Conservation (phyloP, 805 yeast species). For the Grigorovia transvaalensis region DNA sequence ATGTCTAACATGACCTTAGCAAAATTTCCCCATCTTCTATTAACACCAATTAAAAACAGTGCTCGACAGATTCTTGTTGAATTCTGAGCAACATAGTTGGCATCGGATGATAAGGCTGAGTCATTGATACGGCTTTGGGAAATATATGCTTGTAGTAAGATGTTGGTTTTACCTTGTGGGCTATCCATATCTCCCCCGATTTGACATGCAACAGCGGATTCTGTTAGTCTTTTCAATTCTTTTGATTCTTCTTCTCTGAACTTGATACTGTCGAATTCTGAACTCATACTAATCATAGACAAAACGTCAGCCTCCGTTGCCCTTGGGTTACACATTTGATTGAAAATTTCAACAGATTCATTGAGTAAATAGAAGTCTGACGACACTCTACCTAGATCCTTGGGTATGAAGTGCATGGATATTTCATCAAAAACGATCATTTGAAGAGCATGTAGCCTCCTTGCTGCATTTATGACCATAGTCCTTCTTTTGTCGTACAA, state of each 20-base stretch:
- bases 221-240: slow-evolving; percentile 57
- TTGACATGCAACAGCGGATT: slow-evolving; percentile 63
- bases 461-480: slow-evolving; percentile 71
- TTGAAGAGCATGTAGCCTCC: slow-evolving; percentile 72
- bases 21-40: slow-evolving; percentile 84
- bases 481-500: slow-evolving; percentile 62
- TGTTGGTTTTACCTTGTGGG: slow-evolving; percentile 77
- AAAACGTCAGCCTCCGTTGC: slow-evolving; percentile 90
- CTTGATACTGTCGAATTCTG: slow-evolving; percentile 85
- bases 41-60: slow-evolving; percentile 72
- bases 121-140: slow-evolving; percentile 65
- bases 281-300: slow-evolving; percentile 81
- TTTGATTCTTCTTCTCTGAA: slow-evolving; percentile 77
- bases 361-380: slow-evolving; percentile 84
- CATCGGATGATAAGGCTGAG: slow-evolving; percentile 75
- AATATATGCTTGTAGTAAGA: slow-evolving; percentile 77
- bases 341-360: slow-evolving; percentile 81
- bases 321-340: slow-evolving; percentile 67
- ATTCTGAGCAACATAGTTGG: slow-evolving; percentile 91
- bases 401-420: slow-evolving; percentile 67
- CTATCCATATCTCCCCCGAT: slow-evolving; percentile 67
- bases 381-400: slow-evolving; percentile 88
- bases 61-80: slow-evolving; percentile 91
- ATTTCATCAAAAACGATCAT: slow-evolving; percentile 90
- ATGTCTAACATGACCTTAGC: slow-evolving; percentile 64